Evolutionary conservation across 768 basidiomycete species (phyloP).

Genomic region (Naganishia onofrii): DNA sequence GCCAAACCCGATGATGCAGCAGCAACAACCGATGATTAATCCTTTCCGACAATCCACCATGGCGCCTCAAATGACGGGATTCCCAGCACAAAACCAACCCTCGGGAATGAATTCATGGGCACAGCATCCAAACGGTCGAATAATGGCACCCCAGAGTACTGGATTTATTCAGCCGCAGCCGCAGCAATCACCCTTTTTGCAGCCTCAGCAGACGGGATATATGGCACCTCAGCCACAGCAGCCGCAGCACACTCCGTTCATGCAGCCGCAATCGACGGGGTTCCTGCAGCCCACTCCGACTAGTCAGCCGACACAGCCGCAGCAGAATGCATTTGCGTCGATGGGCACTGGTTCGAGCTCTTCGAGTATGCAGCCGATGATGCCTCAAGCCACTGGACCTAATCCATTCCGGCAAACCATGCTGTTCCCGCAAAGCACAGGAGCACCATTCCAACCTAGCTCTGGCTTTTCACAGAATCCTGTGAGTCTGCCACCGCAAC

Average conservation of each 20-base stretch:
- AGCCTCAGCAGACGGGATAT: constrained; percentile 62
- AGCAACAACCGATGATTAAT: constrained; percentile 64
- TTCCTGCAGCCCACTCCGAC: constrained; percentile 39
- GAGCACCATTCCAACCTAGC: constrained; percentile 54
- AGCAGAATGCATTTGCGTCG: constrained; percentile 38
- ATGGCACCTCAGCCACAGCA: constrained; percentile 45
- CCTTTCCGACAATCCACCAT: constrained; percentile 68
- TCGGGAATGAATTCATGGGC: constrained; percentile 9
- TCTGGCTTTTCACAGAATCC: background rate
- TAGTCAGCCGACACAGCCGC: constrained; percentile 36
- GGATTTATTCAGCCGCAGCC: constrained; percentile 46
- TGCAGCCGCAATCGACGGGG: constrained; percentile 61
- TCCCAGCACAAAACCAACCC: constrained; percentile 41
- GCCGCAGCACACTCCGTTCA: constrained; percentile 56
- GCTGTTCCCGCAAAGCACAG: constrained; percentile 65
- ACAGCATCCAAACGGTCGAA: constrained; percentile 11
- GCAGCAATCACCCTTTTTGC: constrained; percentile 32
- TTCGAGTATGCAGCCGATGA: constrained; percentile 54
- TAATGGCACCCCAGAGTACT: constrained; percentile 11
- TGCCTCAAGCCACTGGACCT: constrained; percentile 59
- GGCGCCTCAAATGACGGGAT: constrained; percentile 50
- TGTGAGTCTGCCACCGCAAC: constrained; percentile 18
- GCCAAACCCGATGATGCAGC: constrained; percentile 23
- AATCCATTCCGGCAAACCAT: constrained; percentile 85
- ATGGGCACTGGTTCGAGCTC: constrained; percentile 44